Percentiles rank a stretch among this genome's conserved stretches.
Conservation (phyloP, 2,329 filamentous ascomycete genomes). For the Juglanconis oblonga region DNA sequence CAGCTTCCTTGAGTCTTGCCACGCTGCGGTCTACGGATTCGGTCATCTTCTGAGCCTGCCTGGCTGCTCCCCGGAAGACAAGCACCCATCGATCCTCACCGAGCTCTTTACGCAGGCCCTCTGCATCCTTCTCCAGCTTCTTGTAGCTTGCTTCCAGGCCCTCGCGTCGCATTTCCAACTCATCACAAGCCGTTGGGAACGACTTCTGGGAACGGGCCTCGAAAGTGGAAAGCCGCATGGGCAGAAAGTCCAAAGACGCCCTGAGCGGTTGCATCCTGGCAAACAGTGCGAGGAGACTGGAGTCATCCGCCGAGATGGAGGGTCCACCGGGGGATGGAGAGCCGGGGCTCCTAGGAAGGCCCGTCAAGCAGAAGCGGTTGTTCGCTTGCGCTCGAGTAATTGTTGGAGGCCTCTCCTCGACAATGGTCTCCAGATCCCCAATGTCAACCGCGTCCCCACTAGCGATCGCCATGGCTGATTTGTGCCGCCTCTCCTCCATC, state of each 20-base stretch:
- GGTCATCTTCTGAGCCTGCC: slow-evolving; percentile 94
- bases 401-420: slow-evolving; percentile 74
- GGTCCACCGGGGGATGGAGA: slow-evolving; percentile 60
- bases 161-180: slow-evolving; percentile 72
- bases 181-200: slow-evolving; percentile 88
- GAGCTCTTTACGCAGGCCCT: slow-evolving; percentile 82
- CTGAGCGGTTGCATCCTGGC: slow-evolving; percentile 92
- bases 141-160: slow-evolving; percentile 82
- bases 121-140: slow-evolving; percentile 85
- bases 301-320: slow-evolving; percentile 71
- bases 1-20: slow-evolving; percentile 72
- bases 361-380: slow-evolving; percentile 67
- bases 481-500: slow-evolving; percentile 94
- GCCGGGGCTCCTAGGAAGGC: slow-evolving; percentile 60
- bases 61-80: slow-evolving; percentile 88
- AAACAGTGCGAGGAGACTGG: slow-evolving; percentile 83
- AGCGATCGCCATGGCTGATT: slow-evolving; percentile 62
- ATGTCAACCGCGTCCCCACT: slow-evolving; percentile 72
- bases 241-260: slow-evolving; percentile 90
- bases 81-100: slow-evolving; percentile 95
- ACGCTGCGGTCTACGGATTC: slow-evolving; percentile 90
- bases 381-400: slow-evolving; percentile 49
- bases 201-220: slow-evolving; percentile 70
- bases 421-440: slow-evolving; percentile 86
- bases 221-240: slow-evolving; percentile 89